A percentile compares a stretch with the other conserved stretches of the same genome.
phyloP scores from a whole-genome alignment of 257 asterid genomes.

The Dorcoceras hygrometricum region DNA sequence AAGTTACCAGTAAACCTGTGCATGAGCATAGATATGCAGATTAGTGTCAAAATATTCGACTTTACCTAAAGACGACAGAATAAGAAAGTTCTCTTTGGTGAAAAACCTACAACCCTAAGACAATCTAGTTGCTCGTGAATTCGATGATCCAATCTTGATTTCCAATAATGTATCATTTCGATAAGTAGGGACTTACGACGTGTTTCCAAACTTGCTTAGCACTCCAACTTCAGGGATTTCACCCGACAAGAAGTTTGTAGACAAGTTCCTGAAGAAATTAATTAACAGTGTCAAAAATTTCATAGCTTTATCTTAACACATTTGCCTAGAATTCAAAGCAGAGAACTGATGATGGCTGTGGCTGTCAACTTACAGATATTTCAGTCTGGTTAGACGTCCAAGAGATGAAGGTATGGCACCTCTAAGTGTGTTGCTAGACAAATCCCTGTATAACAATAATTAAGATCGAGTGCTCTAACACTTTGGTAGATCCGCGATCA shows the following conservation, averaged over 20 bases:
- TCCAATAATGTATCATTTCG: not conserved
- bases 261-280: constrained; percentile 58
- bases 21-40: constrained; percentile 42
- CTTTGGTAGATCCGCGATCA: not conserved
- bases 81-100: not conserved
- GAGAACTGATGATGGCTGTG: not conserved
- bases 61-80: not conserved
- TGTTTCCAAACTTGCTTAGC: constrained; percentile 70
- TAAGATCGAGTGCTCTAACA: constrained; percentile 6
- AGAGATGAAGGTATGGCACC: constrained; percentile 94
- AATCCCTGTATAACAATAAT: constrained; percentile 50
- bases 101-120: not conserved
- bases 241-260: constrained; percentile 88
- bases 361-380: constrained; percentile 58
- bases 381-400: constrained; percentile 65
- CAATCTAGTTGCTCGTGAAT: not conserved
- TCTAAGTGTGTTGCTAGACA: constrained; percentile 82
- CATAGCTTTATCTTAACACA: constrained; percentile 5
- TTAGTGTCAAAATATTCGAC: constrained; percentile 11
- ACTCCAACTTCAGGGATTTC: constrained; percentile 94
- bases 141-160: not conserved
- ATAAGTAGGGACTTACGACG: constrained; percentile 57
- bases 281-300: not conserved
- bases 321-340: not conserved
- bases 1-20: constrained; percentile 88